Conservation (phyloP, 352 stramenopile species). For the Phytophthora fragariae region DNA sequence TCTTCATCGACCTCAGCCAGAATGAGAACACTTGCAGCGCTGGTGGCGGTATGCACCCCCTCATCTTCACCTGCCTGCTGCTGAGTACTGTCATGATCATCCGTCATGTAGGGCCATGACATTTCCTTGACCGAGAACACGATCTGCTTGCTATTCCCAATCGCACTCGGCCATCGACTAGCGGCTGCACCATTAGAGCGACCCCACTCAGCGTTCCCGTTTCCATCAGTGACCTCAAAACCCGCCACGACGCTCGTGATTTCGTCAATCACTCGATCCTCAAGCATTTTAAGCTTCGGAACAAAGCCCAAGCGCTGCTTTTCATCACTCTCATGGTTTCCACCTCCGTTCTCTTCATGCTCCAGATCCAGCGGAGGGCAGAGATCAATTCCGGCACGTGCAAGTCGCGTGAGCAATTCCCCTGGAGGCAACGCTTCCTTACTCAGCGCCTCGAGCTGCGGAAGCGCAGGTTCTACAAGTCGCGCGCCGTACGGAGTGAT, state of each 20-base stretch:
- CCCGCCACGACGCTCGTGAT: conserved; percentile 70
- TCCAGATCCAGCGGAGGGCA: conserved; percentile 47
- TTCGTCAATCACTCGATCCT: conserved; percentile 79
- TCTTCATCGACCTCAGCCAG: conserved; percentile 77
- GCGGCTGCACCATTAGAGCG: conserved; percentile 22
- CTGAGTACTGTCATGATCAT: conserved; percentile 24
- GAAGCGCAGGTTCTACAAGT: conserved; percentile 56
- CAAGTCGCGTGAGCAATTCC: conserved; percentile 64
- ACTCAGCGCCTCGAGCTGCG: conserved; percentile 55
- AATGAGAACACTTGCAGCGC: conserved; percentile 61
- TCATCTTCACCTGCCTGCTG: conserved; percentile 35
- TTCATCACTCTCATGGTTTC: conserved; percentile 35
- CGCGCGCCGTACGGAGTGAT: conserved; percentile 68
- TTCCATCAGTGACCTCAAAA: conserved; percentile 61
- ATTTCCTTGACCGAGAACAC: conserved; percentile 84
- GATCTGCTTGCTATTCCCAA: conserved; percentile 62
- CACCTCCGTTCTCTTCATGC: conserved; percentile 7
- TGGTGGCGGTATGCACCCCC: conserved; percentile 38
- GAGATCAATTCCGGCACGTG: conserved; percentile 67
- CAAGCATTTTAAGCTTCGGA: conserved; percentile 67
- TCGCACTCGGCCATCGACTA: conserved; percentile 34
- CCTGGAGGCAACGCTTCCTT: conserved; percentile 52
- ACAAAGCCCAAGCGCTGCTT: conserved; percentile 42
- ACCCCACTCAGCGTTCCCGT: conserved; percentile 25
- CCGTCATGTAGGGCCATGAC: conserved; percentile 75